These are phyloP conservation scores for Nicotiana attenuata DNA, from an alignment of 257 asterid genomes.

Conservation along the genomic window DNA sequence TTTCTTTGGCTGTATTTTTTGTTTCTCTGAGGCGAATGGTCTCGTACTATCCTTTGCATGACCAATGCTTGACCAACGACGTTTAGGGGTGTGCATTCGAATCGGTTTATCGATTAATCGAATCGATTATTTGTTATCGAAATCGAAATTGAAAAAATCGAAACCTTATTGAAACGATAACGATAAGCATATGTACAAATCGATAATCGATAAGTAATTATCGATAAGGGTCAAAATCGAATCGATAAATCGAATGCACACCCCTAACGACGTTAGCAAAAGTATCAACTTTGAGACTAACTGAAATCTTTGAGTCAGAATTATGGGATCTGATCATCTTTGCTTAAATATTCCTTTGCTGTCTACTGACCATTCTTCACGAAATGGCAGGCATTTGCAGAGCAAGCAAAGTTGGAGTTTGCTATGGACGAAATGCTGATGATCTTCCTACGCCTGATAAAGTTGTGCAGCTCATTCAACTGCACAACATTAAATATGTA, in stretches of 20 bases:
- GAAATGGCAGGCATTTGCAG: constrained; percentile 40
- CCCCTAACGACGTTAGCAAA: neutral
- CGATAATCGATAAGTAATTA: no score
- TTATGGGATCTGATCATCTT: neutral
- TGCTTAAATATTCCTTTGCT: neutral
- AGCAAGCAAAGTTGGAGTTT: constrained; percentile 71
- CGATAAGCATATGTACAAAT: no score
- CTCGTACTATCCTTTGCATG: neutral
- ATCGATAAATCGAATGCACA: no score
- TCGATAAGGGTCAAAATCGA: no score
- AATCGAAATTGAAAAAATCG: no score
- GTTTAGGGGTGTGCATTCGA: no score
- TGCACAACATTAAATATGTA: constrained; percentile 61
- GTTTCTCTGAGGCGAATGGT: neutral
- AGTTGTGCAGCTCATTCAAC: constrained; percentile 76
- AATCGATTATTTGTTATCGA: no score
- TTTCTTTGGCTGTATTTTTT: neutral
- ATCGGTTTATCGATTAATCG: no score
- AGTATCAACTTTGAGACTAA: neutral
- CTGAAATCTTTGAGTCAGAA: neutral
- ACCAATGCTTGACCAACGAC: neutral
- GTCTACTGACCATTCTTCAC: neutral
- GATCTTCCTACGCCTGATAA: constrained; percentile 96
- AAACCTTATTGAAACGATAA: no score
- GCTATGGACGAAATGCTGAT: constrained; percentile 97